Base-by-base conservation (phyloP, 2,329 filamentous ascomycete species). In the Cladobotryum mycophilum region DNA sequence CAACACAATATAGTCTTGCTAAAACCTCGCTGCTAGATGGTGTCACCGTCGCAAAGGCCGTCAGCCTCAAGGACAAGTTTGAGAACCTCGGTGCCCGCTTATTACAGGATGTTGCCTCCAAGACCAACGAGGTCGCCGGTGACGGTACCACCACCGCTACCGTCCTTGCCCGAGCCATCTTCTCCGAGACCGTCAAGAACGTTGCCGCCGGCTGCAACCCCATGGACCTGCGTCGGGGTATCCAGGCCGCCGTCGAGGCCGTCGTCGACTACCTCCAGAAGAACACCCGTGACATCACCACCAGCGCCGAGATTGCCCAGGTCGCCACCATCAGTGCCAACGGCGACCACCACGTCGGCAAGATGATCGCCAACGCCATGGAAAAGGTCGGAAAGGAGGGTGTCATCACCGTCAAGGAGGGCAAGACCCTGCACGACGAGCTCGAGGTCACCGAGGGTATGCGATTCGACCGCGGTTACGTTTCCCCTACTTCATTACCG, bases 311-410 rank as follows among this genome's bases (percentile, higher is more conserved):
- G 80, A 89, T 99, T 66, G 90, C 92, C 47, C 93, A 99, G 78
- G 93, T 99, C 55, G 93, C 93, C 59, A 97, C 93, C 64, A 99
- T 99, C 76, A 92, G 86, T 62, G 93, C 93, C 71, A 99, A 99
- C 75, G 93, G 93, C 61, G 93, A 99, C 69, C 84, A 83, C 53
- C 91, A 96, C 76, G 89, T 99, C 66, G 93, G 93, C 64, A 85
- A 89, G 75, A 83, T 99, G 68, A 93, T 99, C 71, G 91, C 93
- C 68, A 96, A 85, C 69, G 93, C 93, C 62, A 99, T 99, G 93
- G 93, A 99, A 82, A 96, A 95, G 82, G 93, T 99, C 58, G 93
- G 93, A 74, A 99, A 99, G 83, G 93, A 99, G 79, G 93, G 93
- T 80, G 93, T 99, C 67, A 99, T 99, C 72, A 99, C 93, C 53